These are phyloP conservation scores for Linaria vulgaris DNA, from an alignment of 257 asterid genomes.

Conservation along the genomic window DNA sequence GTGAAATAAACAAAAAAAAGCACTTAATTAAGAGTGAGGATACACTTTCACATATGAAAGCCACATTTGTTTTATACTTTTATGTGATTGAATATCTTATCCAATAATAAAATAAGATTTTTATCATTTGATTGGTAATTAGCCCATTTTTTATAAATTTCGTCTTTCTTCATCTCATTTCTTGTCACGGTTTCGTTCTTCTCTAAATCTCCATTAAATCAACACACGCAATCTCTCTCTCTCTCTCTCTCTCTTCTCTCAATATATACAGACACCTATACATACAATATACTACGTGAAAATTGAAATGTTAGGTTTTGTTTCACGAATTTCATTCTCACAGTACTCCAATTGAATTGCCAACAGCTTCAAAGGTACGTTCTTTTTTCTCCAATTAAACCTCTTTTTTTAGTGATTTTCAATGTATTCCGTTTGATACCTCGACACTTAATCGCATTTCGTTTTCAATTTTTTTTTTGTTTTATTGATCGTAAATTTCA, in stretches of 20 bases:
- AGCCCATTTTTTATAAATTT: neutral
- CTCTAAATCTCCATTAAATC: slow-evolving; percentile 28
- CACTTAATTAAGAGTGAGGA: no score
- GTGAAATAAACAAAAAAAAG: no score
- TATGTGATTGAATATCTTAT: no score
- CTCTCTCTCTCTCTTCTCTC: no score
- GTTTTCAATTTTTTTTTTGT: no score
- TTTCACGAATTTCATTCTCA: slow-evolving; percentile 27
- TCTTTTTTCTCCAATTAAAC: slow-evolving; percentile 14
- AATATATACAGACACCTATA: neutral
- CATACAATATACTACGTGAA: slow-evolving; percentile 15
- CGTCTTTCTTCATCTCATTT: slow-evolving; percentile 9
- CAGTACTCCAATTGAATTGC: slow-evolving; percentile 33
- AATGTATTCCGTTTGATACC: slow-evolving; percentile 20
- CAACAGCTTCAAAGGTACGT: slow-evolving; percentile 37
- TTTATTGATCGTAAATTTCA: slow-evolving; percentile 4
- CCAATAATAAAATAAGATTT: no score
- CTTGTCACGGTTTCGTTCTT: slow-evolving; percentile 18
- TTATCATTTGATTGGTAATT: no score
- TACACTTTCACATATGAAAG: no score
- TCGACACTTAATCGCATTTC: no score
- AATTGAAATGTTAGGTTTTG: slow-evolving; percentile 33
- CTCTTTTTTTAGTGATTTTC: slow-evolving; percentile 24
- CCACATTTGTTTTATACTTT: no score
- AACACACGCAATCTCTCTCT: slow-evolving; percentile 13